Conservation (phyloP, 2,329 filamentous ascomycete genomes). For the Fusarium solani-melongenae region DNA sequence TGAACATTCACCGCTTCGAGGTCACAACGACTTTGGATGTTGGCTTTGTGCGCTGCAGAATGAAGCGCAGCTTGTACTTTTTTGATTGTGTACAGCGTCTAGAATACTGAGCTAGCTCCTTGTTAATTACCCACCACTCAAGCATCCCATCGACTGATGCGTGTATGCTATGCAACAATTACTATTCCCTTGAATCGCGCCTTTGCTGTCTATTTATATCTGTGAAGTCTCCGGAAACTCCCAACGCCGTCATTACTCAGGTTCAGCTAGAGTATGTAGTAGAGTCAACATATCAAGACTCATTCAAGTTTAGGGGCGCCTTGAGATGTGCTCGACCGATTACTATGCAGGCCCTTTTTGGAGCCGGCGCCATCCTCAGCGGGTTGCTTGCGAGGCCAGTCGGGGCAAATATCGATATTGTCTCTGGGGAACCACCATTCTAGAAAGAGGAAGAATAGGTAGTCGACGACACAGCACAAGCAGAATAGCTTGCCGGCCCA, state of each 20-base stretch:
- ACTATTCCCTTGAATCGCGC: neutral
- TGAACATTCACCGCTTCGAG: conserved; percentile 1
- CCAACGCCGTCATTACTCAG: conserved; percentile 8
- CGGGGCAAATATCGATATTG: conserved; percentile 87
- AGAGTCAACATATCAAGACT: neutral
- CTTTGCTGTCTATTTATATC: neutral
- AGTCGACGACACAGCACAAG: conserved; percentile 93
- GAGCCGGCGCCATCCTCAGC: conserved; percentile 44
- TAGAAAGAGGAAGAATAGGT: conserved; percentile 86
- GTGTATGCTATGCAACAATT: neutral
- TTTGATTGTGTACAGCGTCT: conserved; percentile 41
- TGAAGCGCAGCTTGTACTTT: conserved; percentile 34
- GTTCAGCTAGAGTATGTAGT: neutral
- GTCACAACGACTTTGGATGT: conserved; percentile 25
- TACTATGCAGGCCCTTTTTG: conserved; percentile 45
- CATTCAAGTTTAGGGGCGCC: conserved; percentile 41
- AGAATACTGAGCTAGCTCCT: conserved; percentile 33
- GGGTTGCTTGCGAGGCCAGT: conserved; percentile 85
- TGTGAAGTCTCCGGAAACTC: conserved; percentile 10
- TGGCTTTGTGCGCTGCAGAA: conserved; percentile 19
- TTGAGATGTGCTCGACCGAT: conserved; percentile 49
- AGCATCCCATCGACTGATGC: conserved; percentile 15
- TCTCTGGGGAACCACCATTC: conserved; percentile 89
- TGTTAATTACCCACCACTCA: conserved; percentile 37
- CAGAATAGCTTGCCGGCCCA: conserved; percentile 99